These are phyloP conservation scores for Euryodendron excelsum DNA, from an alignment of 148 eudicot species.

Conservation along the genomic window DNA sequence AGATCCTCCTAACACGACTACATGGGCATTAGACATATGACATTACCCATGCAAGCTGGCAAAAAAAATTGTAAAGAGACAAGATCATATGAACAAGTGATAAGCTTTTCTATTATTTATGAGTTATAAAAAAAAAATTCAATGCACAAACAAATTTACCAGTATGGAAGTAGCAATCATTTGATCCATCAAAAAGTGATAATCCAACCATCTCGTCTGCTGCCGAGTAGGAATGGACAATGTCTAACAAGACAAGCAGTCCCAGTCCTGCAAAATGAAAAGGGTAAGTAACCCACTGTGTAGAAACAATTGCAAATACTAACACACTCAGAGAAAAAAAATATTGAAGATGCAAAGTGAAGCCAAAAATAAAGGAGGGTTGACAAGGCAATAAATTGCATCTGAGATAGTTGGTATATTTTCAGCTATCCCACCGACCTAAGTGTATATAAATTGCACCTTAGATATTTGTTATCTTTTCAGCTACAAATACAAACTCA, in stretches of 20 bases:
- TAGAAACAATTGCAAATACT: background rate
- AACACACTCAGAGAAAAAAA: too few species aligned
- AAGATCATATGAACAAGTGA: background rate
- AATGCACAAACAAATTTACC: conserved; percentile 44
- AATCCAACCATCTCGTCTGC: conserved; percentile 98
- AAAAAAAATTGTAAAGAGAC: conserved; percentile 4
- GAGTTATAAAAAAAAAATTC: background rate
- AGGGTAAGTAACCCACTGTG: background rate
- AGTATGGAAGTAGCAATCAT: conserved; percentile 92
- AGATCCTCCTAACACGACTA: background rate
- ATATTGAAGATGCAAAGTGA: background rate
- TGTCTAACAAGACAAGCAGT: conserved; percentile 82
- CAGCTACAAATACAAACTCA: too few species aligned
- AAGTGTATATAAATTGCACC: too few species aligned
- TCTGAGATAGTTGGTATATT: background rate
- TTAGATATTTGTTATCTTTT: too few species aligned
- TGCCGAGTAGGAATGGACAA: conserved; percentile 93
- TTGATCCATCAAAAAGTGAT: conserved; percentile 92
- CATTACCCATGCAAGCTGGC: background rate
- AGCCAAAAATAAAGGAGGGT: conserved; percentile 1
- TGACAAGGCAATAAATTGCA: background rate
- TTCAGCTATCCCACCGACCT: too few species aligned
- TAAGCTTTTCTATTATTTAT: background rate
- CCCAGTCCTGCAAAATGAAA: conserved; percentile 64
- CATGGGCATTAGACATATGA: background rate